These are phyloP conservation scores for Cichorium intybus DNA, from an alignment of 140 eudicot genomes.

Conservation along the genomic window DNA sequence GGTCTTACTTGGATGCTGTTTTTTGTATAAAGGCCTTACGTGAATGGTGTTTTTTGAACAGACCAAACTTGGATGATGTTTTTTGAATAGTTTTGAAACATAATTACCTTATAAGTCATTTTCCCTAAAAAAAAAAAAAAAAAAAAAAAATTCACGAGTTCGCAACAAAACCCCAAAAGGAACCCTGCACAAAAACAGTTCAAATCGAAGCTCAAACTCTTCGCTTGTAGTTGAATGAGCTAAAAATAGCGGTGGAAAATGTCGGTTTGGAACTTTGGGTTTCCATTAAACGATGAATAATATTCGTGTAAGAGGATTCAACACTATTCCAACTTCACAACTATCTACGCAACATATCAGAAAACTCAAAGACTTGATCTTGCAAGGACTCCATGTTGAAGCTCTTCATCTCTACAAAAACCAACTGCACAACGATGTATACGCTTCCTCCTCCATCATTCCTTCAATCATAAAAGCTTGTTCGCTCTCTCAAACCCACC, in stretches of 20 bases:
- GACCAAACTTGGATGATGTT: too few relatives aligned
- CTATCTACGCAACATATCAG: constrained; percentile 2
- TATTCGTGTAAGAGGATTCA: constrained; percentile 23
- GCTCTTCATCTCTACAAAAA: constrained; percentile 48
- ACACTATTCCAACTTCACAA: constrained; percentile 14
- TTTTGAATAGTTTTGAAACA: too few relatives aligned
- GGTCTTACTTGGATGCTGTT: too few relatives aligned
- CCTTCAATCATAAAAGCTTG: constrained; percentile 73
- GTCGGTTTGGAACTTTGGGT: not conserved
- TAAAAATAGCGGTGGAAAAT: not conserved
- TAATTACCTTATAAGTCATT: too few relatives aligned
- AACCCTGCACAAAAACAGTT: too few relatives aligned
- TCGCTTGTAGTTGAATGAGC: too few relatives aligned
- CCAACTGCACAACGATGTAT: constrained; percentile 38
- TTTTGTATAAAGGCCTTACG: too few relatives aligned
- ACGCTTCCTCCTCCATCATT: constrained; percentile 39
- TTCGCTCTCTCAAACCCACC: constrained; percentile 39
- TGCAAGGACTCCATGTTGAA: constrained; percentile 29
- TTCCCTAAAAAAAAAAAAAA: too few relatives aligned
- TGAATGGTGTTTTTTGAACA: too few relatives aligned
- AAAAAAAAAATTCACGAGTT: too few relatives aligned
- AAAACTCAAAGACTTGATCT: constrained; percentile 34
- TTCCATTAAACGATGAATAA: constrained; percentile 11
- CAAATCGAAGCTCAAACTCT: too few relatives aligned
- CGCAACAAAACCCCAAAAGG: too few relatives aligned